Conservation (phyloP, 805 yeast genomes). For the Candida lessepsii region DNA sequence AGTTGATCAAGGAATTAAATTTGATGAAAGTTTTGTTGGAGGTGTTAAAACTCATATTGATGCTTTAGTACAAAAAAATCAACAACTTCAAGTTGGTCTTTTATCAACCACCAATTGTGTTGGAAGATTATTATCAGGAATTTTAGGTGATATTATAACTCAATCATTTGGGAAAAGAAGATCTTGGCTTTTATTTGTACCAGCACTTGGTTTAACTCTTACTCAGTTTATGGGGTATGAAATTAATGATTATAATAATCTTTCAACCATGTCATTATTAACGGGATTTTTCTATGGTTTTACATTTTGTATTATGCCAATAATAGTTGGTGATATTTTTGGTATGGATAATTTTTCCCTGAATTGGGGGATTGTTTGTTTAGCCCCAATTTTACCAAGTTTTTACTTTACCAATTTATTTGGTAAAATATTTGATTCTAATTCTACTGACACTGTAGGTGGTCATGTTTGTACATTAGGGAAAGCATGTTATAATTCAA, state of each 20-base stretch:
- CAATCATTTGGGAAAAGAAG: constrained; percentile 47
- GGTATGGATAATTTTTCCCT: constrained; percentile 66
- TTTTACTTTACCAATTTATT: constrained; percentile 59
- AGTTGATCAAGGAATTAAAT: constrained; percentile 17
- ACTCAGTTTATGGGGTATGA: constrained; percentile 51
- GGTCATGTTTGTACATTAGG: constrained; percentile 30
- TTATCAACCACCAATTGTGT: constrained; percentile 64
- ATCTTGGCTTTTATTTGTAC: constrained; percentile 53
- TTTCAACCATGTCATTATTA: constrained; percentile 53
- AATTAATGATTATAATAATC: constrained; percentile 28
- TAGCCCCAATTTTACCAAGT: constrained; percentile 65
- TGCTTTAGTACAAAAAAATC: constrained; percentile 49
- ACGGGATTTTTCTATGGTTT: constrained; percentile 74
- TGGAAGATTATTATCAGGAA: constrained; percentile 66
- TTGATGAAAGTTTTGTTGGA: constrained; percentile 22
- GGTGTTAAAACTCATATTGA: constrained; percentile 20
- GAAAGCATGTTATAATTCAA: constrained; percentile 43
- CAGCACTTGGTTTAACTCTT: constrained; percentile 45
- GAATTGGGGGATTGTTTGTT: constrained; percentile 70
- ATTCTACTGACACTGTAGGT: constrained; percentile 19
- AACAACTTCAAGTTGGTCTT: constrained; percentile 71
- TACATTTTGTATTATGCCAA: constrained; percentile 69
- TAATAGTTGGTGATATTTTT: constrained; percentile 71
- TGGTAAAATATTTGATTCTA: constrained; percentile 61
- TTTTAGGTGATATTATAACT: constrained; percentile 58